Evolutionary conservation across 73 alveolate species (phyloP).

Genomic region (Paramecium sonneborni): DNA sequence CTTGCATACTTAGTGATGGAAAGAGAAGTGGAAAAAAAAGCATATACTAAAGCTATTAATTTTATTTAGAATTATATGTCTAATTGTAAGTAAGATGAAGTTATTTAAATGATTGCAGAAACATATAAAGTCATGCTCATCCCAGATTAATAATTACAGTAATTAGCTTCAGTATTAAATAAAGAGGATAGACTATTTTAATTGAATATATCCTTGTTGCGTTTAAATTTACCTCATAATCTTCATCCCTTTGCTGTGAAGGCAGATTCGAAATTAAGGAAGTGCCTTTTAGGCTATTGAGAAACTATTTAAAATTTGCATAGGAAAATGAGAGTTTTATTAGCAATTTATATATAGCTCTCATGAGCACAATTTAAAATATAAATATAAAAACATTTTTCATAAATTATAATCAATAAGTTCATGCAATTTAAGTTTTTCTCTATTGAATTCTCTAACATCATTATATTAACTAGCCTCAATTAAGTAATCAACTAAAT

Average conservation of each 20-base stretch:
- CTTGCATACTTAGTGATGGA: neutral
- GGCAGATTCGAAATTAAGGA: neutral
- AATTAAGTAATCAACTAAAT: conserved; percentile 67
- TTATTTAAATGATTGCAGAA: neutral
- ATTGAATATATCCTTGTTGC: neutral
- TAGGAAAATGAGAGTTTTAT: neutral
- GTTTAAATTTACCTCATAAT: neutral
- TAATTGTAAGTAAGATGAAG: neutral
- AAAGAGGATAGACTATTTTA: neutral
- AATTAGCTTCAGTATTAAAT: neutral
- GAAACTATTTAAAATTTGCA: neutral
- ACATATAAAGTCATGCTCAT: neutral
- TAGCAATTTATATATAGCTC: neutral
- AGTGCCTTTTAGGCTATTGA: neutral
- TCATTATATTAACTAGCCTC: conserved; percentile 54
- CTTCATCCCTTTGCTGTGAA: neutral
- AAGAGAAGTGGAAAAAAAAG: neutral
- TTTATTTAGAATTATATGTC: neutral
- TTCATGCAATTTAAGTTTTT: conserved; percentile 52
- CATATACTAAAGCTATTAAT: neutral
- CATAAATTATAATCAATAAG: neutral
- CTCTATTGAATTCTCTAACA: conserved; percentile 63
- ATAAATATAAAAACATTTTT: neutral
- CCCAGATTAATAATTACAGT: neutral
- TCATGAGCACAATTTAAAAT: neutral